phyloP scores from a whole-genome alignment of 176 grass and related monocot genomes.

The Puccinellia tenuiflora region DNA sequence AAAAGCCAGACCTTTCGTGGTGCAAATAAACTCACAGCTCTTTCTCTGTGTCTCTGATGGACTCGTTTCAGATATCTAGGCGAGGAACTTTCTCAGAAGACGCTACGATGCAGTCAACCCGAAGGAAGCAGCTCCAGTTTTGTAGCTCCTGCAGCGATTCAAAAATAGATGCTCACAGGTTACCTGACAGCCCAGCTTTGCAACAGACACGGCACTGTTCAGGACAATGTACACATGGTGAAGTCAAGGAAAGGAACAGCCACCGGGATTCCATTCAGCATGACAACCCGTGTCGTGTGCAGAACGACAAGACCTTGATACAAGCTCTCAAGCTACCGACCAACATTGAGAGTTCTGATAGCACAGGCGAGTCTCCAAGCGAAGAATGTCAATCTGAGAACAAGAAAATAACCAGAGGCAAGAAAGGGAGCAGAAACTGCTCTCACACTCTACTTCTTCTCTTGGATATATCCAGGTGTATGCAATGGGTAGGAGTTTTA shows the following conservation, averaged over 20 bases:
- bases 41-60: neutral
- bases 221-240: conserved; percentile 1
- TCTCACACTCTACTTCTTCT: neutral
- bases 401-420: conserved; percentile 16
- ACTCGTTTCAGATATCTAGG: conserved; percentile 23
- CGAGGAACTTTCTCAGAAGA: conserved; percentile 23
- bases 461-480: too few relatives aligned
- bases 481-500: too few relatives aligned
- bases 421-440: conserved; percentile 9
- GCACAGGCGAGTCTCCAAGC: neutral
- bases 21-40: conserved; percentile 12
- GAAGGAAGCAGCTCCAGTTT: conserved; percentile 35
- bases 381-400: conserved; percentile 22
- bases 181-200: conserved; percentile 21
- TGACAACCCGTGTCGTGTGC: neutral
- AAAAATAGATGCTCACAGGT: conserved; percentile 8
- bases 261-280: neutral
- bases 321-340: conserved; percentile 27
- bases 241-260: conserved; percentile 15
- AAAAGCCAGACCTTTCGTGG: neutral
- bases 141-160: conserved; percentile 25
- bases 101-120: conserved; percentile 30
- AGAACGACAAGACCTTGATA: neutral
- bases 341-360: conserved; percentile 3
- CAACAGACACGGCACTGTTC: neutral